Percentiles rank a stretch among this genome's conserved stretches.
phyloP scores from a whole-genome alignment of 2,329 filamentous ascomycete species.

The Aspergillus terreus region DNA sequence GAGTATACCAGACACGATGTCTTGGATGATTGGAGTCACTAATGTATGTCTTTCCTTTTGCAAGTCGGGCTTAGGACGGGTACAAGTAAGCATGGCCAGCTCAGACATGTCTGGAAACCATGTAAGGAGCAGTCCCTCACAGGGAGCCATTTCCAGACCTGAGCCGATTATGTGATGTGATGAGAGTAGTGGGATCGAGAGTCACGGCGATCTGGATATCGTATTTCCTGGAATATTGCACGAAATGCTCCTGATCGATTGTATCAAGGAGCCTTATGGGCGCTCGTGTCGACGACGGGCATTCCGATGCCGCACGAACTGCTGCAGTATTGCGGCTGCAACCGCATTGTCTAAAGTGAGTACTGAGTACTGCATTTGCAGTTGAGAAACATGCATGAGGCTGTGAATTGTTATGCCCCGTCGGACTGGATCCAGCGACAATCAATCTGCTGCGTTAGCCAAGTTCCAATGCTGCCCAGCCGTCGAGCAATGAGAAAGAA shows the following conservation, averaged over 20 bases:
- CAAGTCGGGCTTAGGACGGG: background rate
- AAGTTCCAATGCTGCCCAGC: background rate
- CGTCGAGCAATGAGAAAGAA: background rate
- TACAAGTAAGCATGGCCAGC: background rate
- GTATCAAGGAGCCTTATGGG: too few relatives aligned
- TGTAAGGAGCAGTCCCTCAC: background rate
- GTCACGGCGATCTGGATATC: too few relatives aligned
- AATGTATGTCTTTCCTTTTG: too few relatives aligned
- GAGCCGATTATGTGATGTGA: background rate
- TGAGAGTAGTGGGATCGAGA: background rate
- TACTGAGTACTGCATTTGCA: background rate
- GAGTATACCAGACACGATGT: too few relatives aligned
- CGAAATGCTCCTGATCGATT: too few relatives aligned
- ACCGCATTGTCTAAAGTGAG: background rate
- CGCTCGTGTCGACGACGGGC: background rate
- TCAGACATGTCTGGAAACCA: background rate
- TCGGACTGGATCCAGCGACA: too few relatives aligned
- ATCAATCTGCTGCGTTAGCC: too few relatives aligned
- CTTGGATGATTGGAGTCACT: too few relatives aligned
- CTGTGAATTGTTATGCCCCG: background rate
- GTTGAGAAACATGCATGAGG: background rate
- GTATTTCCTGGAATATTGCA: too few relatives aligned
- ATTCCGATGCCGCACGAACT: background rate
- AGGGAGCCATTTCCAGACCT: background rate
- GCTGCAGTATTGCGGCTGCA: background rate